Conservation (phyloP, 129 eudicot genomes). For the Chrysanthemum lavandulifolium region DNA sequence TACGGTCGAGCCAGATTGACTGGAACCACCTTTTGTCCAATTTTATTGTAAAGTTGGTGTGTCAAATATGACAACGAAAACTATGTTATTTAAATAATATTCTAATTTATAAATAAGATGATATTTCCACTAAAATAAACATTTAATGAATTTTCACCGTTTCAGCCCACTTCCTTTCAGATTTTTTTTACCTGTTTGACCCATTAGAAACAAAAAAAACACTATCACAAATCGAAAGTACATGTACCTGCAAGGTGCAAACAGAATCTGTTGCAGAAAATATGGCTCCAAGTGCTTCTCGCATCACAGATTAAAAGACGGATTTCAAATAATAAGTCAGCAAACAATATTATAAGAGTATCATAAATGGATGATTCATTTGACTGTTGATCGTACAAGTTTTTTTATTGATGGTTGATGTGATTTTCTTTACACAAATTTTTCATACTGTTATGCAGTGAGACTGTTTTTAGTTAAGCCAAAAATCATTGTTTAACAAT, state of each 20-base stretch:
- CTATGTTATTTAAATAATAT: too few relatives aligned
- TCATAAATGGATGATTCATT: too few relatives aligned
- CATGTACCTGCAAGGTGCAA: constrained; percentile 78
- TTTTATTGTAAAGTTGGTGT: too few relatives aligned
- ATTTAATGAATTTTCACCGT: neutral
- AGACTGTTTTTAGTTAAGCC: too few relatives aligned
- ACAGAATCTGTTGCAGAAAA: constrained; percentile 97
- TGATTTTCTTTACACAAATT: neutral
- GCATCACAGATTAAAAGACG: neutral
- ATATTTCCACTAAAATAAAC: neutral
- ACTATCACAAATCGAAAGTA: neutral
- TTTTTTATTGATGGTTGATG: too few relatives aligned
- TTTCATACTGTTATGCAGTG: too few relatives aligned
- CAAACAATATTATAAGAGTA: neutral
- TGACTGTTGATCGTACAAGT: too few relatives aligned
- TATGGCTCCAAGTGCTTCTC: constrained; percentile 88
- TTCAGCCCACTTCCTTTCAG: neutral
- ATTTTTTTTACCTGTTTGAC: neutral
- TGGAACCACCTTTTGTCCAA: too few relatives aligned
- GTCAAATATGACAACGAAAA: too few relatives aligned
- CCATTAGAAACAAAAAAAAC: neutral
- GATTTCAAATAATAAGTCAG: neutral
- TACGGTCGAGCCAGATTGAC: too few relatives aligned
- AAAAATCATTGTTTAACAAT: too few relatives aligned
- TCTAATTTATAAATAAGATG: neutral